phyloP scores from a whole-genome alignment of 2,329 filamentous ascomycete genomes.

The Teratosphaeria viscida region DNA sequence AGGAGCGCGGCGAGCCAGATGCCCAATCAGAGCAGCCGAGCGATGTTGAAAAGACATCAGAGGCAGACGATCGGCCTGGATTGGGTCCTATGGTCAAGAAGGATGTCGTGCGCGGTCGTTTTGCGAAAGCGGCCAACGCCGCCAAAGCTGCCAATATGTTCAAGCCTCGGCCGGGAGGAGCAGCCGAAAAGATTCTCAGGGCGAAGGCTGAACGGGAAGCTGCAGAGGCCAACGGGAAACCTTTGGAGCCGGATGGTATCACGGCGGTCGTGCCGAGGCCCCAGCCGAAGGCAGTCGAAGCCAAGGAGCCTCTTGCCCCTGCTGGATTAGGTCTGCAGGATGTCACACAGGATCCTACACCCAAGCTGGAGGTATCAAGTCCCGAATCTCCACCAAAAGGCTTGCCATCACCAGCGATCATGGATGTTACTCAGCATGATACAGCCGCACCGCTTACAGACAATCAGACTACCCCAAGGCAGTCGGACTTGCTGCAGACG shows the following conservation, averaged over 20 bases:
- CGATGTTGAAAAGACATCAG: conserved; percentile 13
- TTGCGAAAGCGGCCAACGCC: conserved; percentile 71
- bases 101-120: conserved; percentile 58
- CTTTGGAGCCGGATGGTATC: conserved; percentile 68
- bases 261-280: conserved; percentile 80
- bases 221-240: conserved; percentile 30
- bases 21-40: conserved; percentile 13
- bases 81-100: conserved; percentile 85
- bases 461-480: conserved; percentile 7
- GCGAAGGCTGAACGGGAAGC: conserved; percentile 46
- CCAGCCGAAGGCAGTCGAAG: neutral
- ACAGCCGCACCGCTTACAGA: conserved; percentile 14
- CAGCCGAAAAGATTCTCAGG: conserved; percentile 59
- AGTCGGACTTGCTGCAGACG: conserved; percentile 6
- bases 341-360: conserved; percentile 1
- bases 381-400: neutral
- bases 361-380: conserved; percentile 11
- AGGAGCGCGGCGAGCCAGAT: conserved; percentile 14
- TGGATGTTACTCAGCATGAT: conserved; percentile 2
- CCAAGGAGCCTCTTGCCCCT: neutral
- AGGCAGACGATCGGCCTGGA: conserved; percentile 56
- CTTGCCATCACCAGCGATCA: neutral
- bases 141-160: conserved; percentile 50
- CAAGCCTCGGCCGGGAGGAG: conserved; percentile 79
- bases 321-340: neutral